A percentile compares a stretch with the other conserved stretches of the same genome.
phyloP scores from a whole-genome alignment of 1,284 basidiomycete genomes.

The Neotropicomus parvogracilis region DNA sequence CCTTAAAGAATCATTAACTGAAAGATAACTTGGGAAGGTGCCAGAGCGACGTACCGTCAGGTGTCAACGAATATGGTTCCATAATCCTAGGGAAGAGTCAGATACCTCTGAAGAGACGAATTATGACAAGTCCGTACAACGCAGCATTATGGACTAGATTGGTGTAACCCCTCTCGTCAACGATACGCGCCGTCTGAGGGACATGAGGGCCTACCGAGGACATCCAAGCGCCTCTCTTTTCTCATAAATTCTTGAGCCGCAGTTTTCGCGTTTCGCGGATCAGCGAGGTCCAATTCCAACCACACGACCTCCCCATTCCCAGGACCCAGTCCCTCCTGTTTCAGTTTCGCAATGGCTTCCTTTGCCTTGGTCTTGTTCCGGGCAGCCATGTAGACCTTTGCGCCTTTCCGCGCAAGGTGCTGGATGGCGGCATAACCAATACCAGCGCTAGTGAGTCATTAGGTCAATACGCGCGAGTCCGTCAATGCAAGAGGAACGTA shows the following conservation, averaged over 20 bases:
- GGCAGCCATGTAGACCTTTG: constrained; percentile 46
- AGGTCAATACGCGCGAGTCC: background rate
- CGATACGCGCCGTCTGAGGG: background rate
- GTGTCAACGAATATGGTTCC: constrained; percentile 24
- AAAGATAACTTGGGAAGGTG: background rate
- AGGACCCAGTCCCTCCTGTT: constrained; percentile 34
- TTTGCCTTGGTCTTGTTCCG: constrained; percentile 38
- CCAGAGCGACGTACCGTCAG: constrained; percentile 31
- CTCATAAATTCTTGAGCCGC: constrained; percentile 45
- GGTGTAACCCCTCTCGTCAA: background rate
- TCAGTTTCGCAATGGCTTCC: constrained; percentile 38
- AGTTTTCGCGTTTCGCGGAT: constrained; percentile 40
- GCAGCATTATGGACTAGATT: constrained; percentile 51
- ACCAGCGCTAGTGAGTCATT: constrained; percentile 35
- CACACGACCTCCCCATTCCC: constrained; percentile 41
- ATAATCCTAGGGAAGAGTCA: constrained; percentile 11
- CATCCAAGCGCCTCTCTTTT: constrained; percentile 47
- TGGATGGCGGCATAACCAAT: constrained; percentile 44
- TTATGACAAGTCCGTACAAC: constrained; percentile 31
- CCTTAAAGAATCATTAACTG: constrained; percentile 23
- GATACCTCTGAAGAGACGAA: background rate
- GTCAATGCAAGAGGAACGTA: constrained; percentile 11
- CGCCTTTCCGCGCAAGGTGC: constrained; percentile 40
- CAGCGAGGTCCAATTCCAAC: constrained; percentile 45
- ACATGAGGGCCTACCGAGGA: constrained; percentile 38